phyloP scores from a whole-genome alignment of 1,284 basidiomycete species.

The Gastroboletus turbinatus region DNA sequence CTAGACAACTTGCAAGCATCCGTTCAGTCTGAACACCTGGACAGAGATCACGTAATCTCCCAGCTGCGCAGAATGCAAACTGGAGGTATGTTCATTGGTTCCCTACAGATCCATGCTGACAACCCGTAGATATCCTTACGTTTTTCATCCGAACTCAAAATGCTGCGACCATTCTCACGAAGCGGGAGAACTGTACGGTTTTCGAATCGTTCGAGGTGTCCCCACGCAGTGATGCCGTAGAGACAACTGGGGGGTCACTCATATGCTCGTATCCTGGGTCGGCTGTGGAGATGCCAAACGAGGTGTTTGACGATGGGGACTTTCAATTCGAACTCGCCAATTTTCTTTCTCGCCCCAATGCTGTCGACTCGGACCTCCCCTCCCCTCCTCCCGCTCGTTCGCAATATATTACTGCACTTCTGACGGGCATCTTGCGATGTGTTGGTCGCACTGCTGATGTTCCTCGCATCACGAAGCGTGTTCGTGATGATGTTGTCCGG shows the following conservation, averaged over 20 bases:
- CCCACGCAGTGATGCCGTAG: background rate
- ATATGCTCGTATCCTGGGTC: constrained; percentile 18
- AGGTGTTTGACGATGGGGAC: constrained; percentile 14
- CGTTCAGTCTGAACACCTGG: constrained; percentile 8
- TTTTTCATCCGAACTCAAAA: no score
- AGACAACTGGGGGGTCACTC: background rate
- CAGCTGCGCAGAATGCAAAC: constrained; percentile 16
- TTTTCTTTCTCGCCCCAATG: no score
- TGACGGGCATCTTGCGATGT: background rate
- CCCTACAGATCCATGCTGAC: no score
- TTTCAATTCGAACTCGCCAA: constrained; percentile 13
- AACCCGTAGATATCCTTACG: no score
- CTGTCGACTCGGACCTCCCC: no score
- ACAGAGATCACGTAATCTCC: background rate
- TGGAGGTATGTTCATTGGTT: constrained; percentile 10
- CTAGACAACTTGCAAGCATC: background rate
- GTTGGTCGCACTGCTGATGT: constrained; percentile 19
- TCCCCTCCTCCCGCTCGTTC: no score
- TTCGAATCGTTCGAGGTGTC: constrained; percentile 3
- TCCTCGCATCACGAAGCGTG: constrained; percentile 11
- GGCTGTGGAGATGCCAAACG: constrained; percentile 24
- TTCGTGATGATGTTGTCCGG: constrained; percentile 21
- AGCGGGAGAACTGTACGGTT: constrained; percentile 4
- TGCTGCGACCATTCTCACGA: constrained; percentile 33
- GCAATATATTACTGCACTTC: no score